phyloP scores from a whole-genome alignment of 345 rosid species.

The Eucalyptus polyanthemos region DNA sequence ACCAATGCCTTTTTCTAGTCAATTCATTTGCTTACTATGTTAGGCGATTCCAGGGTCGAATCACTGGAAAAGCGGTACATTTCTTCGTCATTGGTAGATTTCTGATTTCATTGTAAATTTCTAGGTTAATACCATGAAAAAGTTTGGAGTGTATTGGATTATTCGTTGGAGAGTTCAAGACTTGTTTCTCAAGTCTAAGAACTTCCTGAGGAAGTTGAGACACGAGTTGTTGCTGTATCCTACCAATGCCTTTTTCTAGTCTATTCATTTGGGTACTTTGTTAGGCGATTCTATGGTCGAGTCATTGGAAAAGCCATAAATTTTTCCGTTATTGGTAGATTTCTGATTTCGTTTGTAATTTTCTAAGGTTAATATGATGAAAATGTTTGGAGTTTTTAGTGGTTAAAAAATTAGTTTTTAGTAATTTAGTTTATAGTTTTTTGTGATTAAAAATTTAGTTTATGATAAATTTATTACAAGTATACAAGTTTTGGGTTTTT shows the following conservation, averaged over 20 bases:
- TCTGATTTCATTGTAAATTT: neutral
- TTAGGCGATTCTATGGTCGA: fast-evolving
- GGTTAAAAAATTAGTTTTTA: too few species aligned
- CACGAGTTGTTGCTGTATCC: neutral
- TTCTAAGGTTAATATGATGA: neutral
- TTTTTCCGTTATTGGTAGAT: neutral
- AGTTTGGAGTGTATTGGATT: neutral
- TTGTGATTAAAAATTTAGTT: fast-evolving
- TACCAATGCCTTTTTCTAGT: neutral
- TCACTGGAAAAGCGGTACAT: fast-evolving
- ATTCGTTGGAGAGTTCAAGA: neutral
- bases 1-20: neutral
- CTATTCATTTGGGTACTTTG: fast-evolving
- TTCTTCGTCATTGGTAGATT: fast-evolving
- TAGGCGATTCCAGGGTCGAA: neutral
- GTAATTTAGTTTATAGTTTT: too few species aligned
- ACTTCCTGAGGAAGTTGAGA: neutral
- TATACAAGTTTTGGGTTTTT: fast-evolving
- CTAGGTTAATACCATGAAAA: too few species aligned
- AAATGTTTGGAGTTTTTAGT: neutral
- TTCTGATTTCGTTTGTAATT: neutral
- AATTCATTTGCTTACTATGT: neutral
- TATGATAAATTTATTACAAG: fast-evolving
- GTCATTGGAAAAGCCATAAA: neutral
- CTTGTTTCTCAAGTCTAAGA: neutral